Base-by-base conservation (phyloP, 352 stramenopile genomes). In the Pythium sp. region DNA sequence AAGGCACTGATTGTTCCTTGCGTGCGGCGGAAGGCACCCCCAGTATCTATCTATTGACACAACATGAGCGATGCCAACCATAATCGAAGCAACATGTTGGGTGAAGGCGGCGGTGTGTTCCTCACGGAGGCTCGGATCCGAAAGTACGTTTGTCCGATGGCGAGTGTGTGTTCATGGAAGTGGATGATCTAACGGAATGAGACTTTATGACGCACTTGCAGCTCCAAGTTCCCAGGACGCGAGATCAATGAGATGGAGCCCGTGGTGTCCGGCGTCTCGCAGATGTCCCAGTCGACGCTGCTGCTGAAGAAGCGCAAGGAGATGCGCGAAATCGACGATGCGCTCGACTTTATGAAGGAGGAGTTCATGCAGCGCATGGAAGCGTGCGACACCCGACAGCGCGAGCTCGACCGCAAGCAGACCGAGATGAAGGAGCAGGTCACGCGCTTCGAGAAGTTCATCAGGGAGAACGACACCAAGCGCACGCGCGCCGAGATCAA, bases 381-480 rank as follows among this genome's bases (percentile, higher is more conserved):
- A 56, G 84, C 87, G 18, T 97, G 90, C 58, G 87, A 95, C 11
- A 77, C 91, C 28, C 73, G 90, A 14, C 80, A 94, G 62, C 74
- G 78, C 1, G 87, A 97, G 58, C 79, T 97, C 57, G 86, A 97
- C 65, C 78, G 82, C 43, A 96, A 97, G 67, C 91, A 97, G 68
- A 68, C 81, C 38, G 91, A 97, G 62, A 97, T 97, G 92, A 91
- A 92, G 71, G 90, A 97, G 24, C 89, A 97, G 65, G 90, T 98
- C 20, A 66, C 82, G 28, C 89, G 90, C 20, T 98, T 97, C 68
- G 91, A 98, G 64, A 97, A 97, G 60, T 98, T 98, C 67, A 97
- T 98, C 69, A 95, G 97, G 68, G 91, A 97, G 69, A 98, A 98
- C 69, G 91, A 97, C 68, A 89, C 88, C 0, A 98, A 98, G 68